Percentiles rank a stretch among this genome's conserved stretches.
phyloP scores from a whole-genome alignment of 352 stramenopile genomes.

The Achlya hypogyna region DNA sequence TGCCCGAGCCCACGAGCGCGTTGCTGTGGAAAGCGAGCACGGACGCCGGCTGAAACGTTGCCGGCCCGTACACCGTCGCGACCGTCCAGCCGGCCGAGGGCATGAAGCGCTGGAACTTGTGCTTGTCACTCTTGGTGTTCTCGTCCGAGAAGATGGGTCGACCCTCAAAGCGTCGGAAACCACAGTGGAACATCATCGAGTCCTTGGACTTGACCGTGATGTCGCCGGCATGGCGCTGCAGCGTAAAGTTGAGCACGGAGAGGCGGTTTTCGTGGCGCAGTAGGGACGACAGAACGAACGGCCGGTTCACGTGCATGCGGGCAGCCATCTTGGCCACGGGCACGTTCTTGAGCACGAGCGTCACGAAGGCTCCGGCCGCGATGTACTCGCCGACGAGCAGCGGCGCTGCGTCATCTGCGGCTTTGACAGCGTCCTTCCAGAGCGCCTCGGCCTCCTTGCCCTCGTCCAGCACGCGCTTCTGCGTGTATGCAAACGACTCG shows the following conservation, averaged over 20 bases:
- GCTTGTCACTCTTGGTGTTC: conserved; percentile 98
- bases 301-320: conserved; percentile 41
- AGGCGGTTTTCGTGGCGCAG: conserved; percentile 96
- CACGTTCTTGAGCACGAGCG: conserved; percentile 70
- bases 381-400: conserved; percentile 76
- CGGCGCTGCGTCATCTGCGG: conserved; percentile 37
- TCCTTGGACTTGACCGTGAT: conserved; percentile 96
- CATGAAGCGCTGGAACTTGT: conserved; percentile 98
- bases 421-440: conserved; percentile 57
- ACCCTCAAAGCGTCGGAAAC: conserved; percentile 91
- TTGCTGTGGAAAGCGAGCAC: conserved; percentile 91
- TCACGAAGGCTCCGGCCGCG: conserved; percentile 90
- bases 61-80: conserved; percentile 82
- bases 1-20: conserved; percentile 90
- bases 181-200: conserved; percentile 91
- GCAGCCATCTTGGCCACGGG: conserved; percentile 41
- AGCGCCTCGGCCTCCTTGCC: conserved; percentile 63
- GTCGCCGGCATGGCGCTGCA: conserved; percentile 75
- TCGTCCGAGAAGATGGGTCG: conserved; percentile 96
- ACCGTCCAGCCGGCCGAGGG: conserved; percentile 86
- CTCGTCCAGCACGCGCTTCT: conserved; percentile 85
- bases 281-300: conserved; percentile 75
- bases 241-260: conserved; percentile 96
- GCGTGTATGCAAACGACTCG: conserved; percentile 89
- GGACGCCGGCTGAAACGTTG: conserved; percentile 95